Conservation (phyloP, 2,329 filamentous ascomycete species). For the Verticillium alfalfae region DNA sequence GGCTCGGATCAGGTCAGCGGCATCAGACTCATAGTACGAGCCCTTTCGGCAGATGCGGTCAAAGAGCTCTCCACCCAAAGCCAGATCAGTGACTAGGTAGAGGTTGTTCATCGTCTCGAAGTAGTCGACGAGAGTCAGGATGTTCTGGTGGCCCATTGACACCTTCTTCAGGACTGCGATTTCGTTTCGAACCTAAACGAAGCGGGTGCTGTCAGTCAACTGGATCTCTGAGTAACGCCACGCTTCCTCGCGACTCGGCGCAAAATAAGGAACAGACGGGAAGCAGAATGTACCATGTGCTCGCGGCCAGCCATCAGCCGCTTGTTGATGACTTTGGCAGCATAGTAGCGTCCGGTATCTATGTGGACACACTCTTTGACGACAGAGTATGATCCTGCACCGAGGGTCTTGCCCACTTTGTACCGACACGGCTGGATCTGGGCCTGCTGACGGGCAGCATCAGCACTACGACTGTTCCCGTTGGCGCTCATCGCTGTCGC, state of each 20-base stretch:
- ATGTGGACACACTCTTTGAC: slow-evolving; percentile 99
- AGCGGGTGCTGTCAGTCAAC: background rate
- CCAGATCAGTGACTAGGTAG: slow-evolving; percentile 95
- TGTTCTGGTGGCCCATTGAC: slow-evolving; percentile 99
- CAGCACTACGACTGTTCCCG: slow-evolving; percentile 15
- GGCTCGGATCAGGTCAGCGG: slow-evolving; percentile 88
- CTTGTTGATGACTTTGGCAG: slow-evolving; percentile 99
- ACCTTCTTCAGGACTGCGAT: slow-evolving; percentile 96
- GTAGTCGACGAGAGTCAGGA: slow-evolving; percentile 95
- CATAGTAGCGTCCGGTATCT: slow-evolving; percentile 95
- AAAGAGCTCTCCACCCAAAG: slow-evolving; percentile 92
- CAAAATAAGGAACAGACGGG: background rate
- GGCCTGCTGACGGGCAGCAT: slow-evolving; percentile 26
- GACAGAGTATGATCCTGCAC: slow-evolving; percentile 94
- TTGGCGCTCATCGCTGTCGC: slow-evolving; percentile 10
- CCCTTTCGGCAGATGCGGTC: slow-evolving; percentile 98
- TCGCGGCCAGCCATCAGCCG: slow-evolving; percentile 93
- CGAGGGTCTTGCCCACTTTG: slow-evolving; percentile 97
- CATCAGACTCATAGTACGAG: slow-evolving; percentile 96
- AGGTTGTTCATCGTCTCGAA: slow-evolving; percentile 99
- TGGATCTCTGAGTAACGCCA: background rate
- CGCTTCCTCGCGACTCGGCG: too few species aligned
- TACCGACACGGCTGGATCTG: slow-evolving; percentile 94
- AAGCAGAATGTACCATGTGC: slow-evolving; percentile 70
- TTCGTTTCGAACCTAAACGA: slow-evolving; percentile 82